Conservation (phyloP, 176 grass and related monocot species). For the Dendrocalamus sinicus region DNA sequence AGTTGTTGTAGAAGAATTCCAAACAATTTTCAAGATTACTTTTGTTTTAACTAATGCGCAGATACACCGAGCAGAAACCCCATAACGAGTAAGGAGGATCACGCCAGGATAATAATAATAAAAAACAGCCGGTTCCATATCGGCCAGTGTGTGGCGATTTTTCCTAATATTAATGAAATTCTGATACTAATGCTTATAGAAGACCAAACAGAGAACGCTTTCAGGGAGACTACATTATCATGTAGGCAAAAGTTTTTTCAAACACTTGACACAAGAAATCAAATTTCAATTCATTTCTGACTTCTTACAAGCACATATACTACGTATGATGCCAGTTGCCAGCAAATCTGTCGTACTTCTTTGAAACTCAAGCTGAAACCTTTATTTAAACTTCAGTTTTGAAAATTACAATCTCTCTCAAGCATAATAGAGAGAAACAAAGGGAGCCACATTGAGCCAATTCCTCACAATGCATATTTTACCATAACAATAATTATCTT, state of each 20-base stretch:
- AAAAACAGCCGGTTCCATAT: too few species aligned
- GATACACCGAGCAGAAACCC: too few species aligned
- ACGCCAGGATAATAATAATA: too few species aligned
- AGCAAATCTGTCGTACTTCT: not conserved
- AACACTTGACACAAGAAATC: not conserved
- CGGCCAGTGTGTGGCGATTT: too few species aligned
- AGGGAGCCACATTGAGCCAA: not conserved
- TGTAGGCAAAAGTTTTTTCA: not conserved
- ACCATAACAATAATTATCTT: not conserved
- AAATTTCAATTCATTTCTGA: not conserved
- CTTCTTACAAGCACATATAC: conserved; percentile 2
- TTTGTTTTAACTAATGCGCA: too few species aligned
- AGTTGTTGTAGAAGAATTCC: too few species aligned
- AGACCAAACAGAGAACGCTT: too few species aligned
- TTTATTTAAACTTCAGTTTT: conserved; percentile 13
- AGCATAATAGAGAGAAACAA: not conserved
- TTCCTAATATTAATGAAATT: too few species aligned
- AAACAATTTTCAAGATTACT: too few species aligned
- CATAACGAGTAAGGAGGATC: too few species aligned
- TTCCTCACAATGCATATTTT: not conserved
- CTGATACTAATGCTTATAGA: too few species aligned
- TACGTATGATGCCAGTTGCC: not conserved
- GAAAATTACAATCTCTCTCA: not conserved
- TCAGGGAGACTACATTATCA: too few species aligned
- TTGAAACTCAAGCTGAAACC: conserved; percentile 6